Conservation (phyloP, 257 asterid genomes). For the Gentiana straminea region DNA sequence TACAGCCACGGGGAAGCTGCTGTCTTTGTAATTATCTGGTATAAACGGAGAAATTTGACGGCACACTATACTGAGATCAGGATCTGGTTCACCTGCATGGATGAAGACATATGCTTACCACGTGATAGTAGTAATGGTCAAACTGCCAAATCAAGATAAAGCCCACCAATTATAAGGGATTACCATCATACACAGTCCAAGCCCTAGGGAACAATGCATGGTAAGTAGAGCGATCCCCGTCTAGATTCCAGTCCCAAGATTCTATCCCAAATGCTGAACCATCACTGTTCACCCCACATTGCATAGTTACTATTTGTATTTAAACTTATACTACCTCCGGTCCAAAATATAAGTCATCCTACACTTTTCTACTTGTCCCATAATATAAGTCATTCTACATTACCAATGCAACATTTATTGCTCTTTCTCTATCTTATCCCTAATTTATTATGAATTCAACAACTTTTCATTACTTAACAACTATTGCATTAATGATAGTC, state of each 20-base stretch:
- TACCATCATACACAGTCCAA: slow-evolving; percentile 98
- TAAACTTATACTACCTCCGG: too few relatives aligned
- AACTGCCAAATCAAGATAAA: slow-evolving; percentile 12
- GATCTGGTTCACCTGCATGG: slow-evolving; percentile 93
- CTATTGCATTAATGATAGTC: too few relatives aligned
- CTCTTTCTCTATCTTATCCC: too few relatives aligned
- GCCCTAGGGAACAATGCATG: slow-evolving; percentile 96
- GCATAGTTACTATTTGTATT: slow-evolving; percentile 13
- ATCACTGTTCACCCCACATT: slow-evolving; percentile 47
- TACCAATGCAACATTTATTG: too few relatives aligned
- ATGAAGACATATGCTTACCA: slow-evolving; percentile 4
- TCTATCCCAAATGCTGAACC: slow-evolving; percentile 66
- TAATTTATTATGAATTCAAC: too few relatives aligned
- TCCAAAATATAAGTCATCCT: too few relatives aligned
- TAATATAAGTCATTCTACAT: too few relatives aligned
- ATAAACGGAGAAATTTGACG: slow-evolving; percentile 93
- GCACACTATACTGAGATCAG: slow-evolving; percentile 67
- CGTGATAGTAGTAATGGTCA: slow-evolving; percentile 9
- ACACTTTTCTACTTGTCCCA: too few relatives aligned
- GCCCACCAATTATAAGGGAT: slow-evolving; percentile 10
- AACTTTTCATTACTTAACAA: too few relatives aligned
- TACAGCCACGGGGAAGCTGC: slow-evolving; percentile 85
- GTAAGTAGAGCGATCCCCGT: slow-evolving; percentile 62
- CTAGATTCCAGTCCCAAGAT: slow-evolving; percentile 96
- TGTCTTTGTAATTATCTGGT: slow-evolving; percentile 91